These are phyloP conservation scores for Yamagishiella unicocca DNA, from an alignment of 139 green algal species.

Conservation along the genomic window DNA sequence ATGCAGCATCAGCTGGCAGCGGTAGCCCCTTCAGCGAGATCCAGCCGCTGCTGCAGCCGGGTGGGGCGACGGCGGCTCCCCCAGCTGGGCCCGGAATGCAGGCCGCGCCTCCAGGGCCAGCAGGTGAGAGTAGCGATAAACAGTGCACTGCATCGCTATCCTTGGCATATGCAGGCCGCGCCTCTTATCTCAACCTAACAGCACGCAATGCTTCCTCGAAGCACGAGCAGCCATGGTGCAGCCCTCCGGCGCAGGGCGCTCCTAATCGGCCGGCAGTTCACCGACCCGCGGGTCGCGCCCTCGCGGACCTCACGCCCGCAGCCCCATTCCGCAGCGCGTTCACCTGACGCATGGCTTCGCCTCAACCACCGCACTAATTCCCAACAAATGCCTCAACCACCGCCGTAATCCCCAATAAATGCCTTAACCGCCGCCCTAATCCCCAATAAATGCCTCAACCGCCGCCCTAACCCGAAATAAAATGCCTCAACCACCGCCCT, in stretches of 20 bases:
- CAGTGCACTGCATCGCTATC: not conserved
- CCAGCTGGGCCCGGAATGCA: not conserved
- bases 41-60: conserved; percentile 30
- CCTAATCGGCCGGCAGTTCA: not conserved
- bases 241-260: not conserved
- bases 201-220: not conserved
- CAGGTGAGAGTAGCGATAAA: not conserved
- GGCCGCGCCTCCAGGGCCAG: not conserved
- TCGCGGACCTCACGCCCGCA: not conserved
- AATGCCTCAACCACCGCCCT: not conserved
- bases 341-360: not conserved
- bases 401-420: not conserved
- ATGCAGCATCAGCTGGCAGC: not conserved
- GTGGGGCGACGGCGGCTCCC: not conserved
- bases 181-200: too few species aligned
- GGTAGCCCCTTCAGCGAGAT: not conserved
- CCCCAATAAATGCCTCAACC: not conserved
- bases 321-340: too few species aligned
- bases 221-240: not conserved
- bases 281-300: not conserved
- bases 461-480: not conserved
- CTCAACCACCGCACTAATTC: not conserved
- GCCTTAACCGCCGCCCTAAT: not conserved
- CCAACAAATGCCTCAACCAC: not conserved
- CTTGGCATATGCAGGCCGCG: not conserved